A percentile compares a stretch with the other conserved stretches of the same genome.
These are phyloP conservation scores for Epichloe elymi DNA, from an alignment of 2,329 filamentous ascomycete genomes.

Conservation along the genomic window DNA sequence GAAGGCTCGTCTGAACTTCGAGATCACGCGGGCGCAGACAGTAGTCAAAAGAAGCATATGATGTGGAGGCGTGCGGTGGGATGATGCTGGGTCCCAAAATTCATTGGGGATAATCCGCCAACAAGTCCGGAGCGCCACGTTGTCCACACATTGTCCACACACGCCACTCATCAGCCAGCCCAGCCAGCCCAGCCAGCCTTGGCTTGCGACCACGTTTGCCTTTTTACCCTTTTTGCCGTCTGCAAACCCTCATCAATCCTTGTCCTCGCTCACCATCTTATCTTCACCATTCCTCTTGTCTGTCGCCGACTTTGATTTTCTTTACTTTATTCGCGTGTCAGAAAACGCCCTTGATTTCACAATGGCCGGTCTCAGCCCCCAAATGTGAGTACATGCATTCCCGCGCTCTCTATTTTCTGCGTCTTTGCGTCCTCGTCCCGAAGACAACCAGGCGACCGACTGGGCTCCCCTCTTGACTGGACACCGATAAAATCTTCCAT, in stretches of 20 bases:
- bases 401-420: background rate
- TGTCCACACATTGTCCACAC: too few relatives aligned
- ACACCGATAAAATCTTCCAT: background rate
- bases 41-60: too few relatives aligned
- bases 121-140: background rate
- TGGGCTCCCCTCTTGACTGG: background rate
- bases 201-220: conserved; percentile 3
- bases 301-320: background rate
- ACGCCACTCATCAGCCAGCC: background rate
- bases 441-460: background rate
- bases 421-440: background rate
- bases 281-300: background rate
- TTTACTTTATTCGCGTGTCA: background rate
- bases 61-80: too few relatives aligned
- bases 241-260: background rate
- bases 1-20: too few relatives aligned
- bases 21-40: too few relatives aligned
- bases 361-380: conserved; percentile 50
- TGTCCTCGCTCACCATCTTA: background rate
- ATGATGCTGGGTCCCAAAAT: too few relatives aligned
- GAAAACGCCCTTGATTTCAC: conserved; percentile 17
- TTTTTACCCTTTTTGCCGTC: background rate
- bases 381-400: conserved; percentile 37
- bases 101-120: too few relatives aligned
- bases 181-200: background rate